phyloP scores from a whole-genome alignment of 768 basidiomycete genomes.

The Russula griseocarnosa region DNA sequence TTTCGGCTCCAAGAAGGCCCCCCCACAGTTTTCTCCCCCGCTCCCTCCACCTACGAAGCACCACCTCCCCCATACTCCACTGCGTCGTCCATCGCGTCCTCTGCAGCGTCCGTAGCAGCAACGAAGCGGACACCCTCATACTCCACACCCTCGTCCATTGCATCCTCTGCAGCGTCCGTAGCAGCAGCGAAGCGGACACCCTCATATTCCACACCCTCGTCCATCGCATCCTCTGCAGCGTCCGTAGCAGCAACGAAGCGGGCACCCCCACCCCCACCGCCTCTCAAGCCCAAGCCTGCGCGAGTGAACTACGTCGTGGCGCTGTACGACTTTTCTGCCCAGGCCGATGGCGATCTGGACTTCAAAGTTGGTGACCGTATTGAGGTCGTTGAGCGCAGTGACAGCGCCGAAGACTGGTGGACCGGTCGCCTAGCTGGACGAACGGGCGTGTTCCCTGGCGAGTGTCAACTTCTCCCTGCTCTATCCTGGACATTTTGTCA shows the following conservation, averaged over 20 bases:
- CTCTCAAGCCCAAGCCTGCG: constrained; percentile 74
- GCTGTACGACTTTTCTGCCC: constrained; percentile 90
- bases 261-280: constrained; percentile 89
- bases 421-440: constrained; percentile 79
- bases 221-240: constrained; percentile 41
- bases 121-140: constrained; percentile 75
- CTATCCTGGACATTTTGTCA: background rate
- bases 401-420: constrained; percentile 95
- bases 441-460: constrained; percentile 89
- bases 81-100: constrained; percentile 38
- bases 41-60: constrained; percentile 31
- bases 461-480: constrained; percentile 24
- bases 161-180: constrained; percentile 41
- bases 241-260: constrained; percentile 54
- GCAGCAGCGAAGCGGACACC: too few relatives aligned
- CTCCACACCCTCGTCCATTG: constrained; percentile 33
- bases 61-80: constrained; percentile 43
- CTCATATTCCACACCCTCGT: too few relatives aligned
- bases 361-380: constrained; percentile 89
- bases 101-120: constrained; percentile 40
- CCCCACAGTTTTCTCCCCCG: constrained; percentile 38
- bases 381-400: constrained; percentile 79
- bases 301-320: constrained; percentile 80
- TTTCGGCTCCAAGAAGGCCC: constrained; percentile 42
- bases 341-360: constrained; percentile 90